Evolutionary conservation across 2,329 filamentous ascomycete genomes (phyloP), one percentile per base, ranked within the genome.

Genomic region (Cryoendolithus antarcticus): DNA sequence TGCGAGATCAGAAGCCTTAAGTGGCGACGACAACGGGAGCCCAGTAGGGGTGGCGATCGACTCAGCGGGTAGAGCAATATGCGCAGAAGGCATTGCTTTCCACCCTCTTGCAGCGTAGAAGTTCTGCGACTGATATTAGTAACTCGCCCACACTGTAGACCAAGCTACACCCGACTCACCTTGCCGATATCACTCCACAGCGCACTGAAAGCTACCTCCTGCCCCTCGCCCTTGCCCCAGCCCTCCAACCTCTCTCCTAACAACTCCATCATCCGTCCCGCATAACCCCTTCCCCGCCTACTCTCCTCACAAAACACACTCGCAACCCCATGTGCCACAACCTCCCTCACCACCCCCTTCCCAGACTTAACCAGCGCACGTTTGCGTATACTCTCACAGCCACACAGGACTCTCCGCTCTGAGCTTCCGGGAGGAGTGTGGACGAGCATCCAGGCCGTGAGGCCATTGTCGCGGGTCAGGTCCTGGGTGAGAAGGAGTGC

Each of bases 141-240:
- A 27, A 3, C 6, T 4, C 7, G 6, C 6, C 24, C 24, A 27
- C 15, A 19, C 55, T 79, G 85, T 83, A 83, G 88, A 1, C 69
- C 80, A 61, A 74, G 86, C 62, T 85, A 86, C 61, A 88, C 81
- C 52, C 82, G 85, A 27, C 24, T 27, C 41, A 53, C 45, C 46
- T 85, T 82, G 12, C 88, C 86, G 51, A 93, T 86, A 54, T 93
- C 86, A 6, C 86, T 93, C 61, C 79, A 94, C 6, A 95, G 68
- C 6, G 93, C 73, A 1, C 83, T 88, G 59, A 89, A 91, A 9
- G 75, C 60, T 46, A 57, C 69, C 55, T 55, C 58, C 48, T 57
- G 55, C 12, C 56, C 60, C 13, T 61, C 54, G 21, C 66, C 65
- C 42, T 62, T 58, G 45, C 75, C 67, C 68, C 70, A 75, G 2